A percentile compares a stretch with the other conserved stretches of the same genome.
Evolutionary conservation across 2,329 filamentous ascomycete species (phyloP).

Genomic region (Paecilomyces variotii): DNA sequence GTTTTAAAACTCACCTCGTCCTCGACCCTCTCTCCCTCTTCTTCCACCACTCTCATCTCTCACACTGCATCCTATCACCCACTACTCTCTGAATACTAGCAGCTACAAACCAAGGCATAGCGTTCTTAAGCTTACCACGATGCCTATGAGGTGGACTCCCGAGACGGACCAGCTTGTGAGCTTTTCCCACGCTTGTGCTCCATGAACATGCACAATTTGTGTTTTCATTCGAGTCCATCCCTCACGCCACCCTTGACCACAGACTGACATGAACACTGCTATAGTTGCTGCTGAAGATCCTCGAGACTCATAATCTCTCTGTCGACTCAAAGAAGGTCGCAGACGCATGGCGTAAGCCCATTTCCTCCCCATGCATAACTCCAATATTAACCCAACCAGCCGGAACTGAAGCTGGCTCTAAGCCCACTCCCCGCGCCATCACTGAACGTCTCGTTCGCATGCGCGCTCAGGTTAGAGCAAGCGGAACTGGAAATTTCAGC

Average conservation of each 20-base stretch:
- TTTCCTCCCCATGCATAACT: neutral
- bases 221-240: neutral
- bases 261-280: neutral
- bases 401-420: constrained; percentile 8
- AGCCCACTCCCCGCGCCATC: constrained; percentile 33
- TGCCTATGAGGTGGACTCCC: constrained; percentile 31
- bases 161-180: constrained; percentile 29
- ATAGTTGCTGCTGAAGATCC: constrained; percentile 33
- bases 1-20: neutral
- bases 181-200: neutral
- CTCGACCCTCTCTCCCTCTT: neutral
- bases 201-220: neutral
- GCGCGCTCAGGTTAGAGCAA: constrained; percentile 14
- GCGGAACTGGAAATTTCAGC: constrained; percentile 9
- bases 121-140: constrained; percentile 4
- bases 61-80: neutral
- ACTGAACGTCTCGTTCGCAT: constrained; percentile 31
- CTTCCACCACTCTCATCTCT: constrained; percentile 1
- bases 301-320: constrained; percentile 30
- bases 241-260: neutral
- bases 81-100: neutral
- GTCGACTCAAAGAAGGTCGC: constrained; percentile 28
- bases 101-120: neutral
- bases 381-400: constrained; percentile 5
- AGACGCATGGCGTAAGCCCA: constrained; percentile 31